phyloP scores from a whole-genome alignment of 2,329 filamentous ascomycete species.

The Blumeriella jaapii region DNA sequence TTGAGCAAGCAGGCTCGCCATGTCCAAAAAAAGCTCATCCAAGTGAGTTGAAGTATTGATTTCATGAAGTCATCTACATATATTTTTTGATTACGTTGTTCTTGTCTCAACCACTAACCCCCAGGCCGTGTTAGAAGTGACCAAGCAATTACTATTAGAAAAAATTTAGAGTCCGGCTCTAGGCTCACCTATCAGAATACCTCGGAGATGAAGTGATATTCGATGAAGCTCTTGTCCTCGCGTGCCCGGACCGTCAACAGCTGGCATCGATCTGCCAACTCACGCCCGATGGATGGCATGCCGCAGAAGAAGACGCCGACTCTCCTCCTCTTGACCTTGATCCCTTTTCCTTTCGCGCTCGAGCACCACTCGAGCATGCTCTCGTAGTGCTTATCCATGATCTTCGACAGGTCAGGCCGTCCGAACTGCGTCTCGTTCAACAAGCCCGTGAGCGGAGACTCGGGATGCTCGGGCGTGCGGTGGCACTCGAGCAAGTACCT shows the following conservation, averaged over 20 bases:
- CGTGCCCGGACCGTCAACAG: conserved; percentile 38
- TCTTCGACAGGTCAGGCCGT: conserved; percentile 39
- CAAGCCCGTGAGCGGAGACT: conserved; percentile 42
- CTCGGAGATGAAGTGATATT: conserved; percentile 47
- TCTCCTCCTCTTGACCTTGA: conserved; percentile 18
- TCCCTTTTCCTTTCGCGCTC: conserved; percentile 4
- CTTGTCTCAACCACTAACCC: no score
- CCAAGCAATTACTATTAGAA: no score
- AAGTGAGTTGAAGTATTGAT: no score
- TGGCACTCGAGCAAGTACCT: conserved; percentile 45
- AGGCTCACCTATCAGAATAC: conserved; percentile 43
- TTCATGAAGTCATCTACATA: no score
- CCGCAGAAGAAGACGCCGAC: conserved; percentile 48
- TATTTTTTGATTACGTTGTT: no score
- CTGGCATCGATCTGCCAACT: conserved; percentile 42
- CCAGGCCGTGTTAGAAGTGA: no score
- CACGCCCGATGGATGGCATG: conserved; percentile 41
- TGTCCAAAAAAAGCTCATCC: no score
- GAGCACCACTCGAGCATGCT: conserved; percentile 33
- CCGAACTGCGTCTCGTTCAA: conserved; percentile 43
- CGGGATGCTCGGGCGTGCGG: conserved; percentile 38
- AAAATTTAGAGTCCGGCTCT: no score
- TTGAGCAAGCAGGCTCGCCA: no score
- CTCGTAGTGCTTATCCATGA: conserved; percentile 42
- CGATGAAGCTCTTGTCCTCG: conserved; percentile 39